Base-by-base conservation (phyloP, 495 filamentous ascomycete genomes). In the Geoglossum glabrum region DNA sequence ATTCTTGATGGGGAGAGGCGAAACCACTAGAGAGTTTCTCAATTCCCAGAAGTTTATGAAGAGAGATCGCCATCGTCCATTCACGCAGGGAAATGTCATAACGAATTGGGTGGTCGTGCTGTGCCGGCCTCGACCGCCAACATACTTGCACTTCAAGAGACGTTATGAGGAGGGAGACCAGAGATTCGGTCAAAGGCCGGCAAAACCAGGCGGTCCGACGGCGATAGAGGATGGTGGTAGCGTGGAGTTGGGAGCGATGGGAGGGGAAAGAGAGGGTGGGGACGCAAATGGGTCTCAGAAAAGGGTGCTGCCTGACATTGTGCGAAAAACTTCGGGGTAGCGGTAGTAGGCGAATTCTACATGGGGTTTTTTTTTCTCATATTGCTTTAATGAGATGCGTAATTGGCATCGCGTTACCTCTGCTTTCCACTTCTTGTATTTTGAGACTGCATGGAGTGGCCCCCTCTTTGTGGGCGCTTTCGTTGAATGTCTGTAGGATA, bases 11-110 rank as follows among this genome's bases (percentile, higher is more conserved):
- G 85, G 79, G 33, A 77, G 88, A 40, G 92, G 90, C 19, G 90
- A 96, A 71, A 97, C 93, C 8, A 98, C 92, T 0, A 77, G 93
- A 60, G 92, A 98, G 68, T 96, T 93, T 66, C 79, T 98, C 50
- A 94, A 92, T 69, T 88, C 85, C 11, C 87, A 94, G 66, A 97
- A 97, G 65, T 95, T 97, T 68, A 69, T 82, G 56, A 90, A 89
- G 71, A 79, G 84, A 61, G 92, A 97, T 66, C 80, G 92, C 25
- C 93, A 95, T 68, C 77, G 88, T 34, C 88, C 92, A 6, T 98
- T 94, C 58, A 85, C 81, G 0, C 90, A 95, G 65, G 83, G 79
- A 25, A 86, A 72, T 63, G 73, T 81, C 59, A 70, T 84, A 69
- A 82, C 72, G 58, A 97, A 97, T 66, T 92, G 85, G 81, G 68